Evolutionary conservation across 2,329 filamentous ascomycete species (phyloP).

Genomic region (Pochonia chlamydosporia): DNA sequence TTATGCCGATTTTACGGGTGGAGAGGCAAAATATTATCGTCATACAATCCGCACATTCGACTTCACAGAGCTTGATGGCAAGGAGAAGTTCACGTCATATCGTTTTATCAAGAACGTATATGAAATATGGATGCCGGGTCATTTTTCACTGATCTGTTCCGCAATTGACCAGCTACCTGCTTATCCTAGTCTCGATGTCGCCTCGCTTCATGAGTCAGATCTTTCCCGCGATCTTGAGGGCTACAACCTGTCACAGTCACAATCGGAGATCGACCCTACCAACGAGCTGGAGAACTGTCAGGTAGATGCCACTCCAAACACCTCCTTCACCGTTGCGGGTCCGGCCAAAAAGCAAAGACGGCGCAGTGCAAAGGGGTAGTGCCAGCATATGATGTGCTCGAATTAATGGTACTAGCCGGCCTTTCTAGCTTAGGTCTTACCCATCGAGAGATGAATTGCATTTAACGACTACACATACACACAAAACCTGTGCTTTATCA

Average conservation of each 20-base stretch:
- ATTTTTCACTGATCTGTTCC: slow-evolving; percentile 6
- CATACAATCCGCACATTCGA: slow-evolving; percentile 4
- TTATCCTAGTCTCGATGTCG: neutral
- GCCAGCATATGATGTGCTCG: too few species aligned
- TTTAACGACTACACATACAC: too few species aligned
- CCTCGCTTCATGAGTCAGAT: neutral
- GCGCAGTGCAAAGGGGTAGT: slow-evolving; percentile 46
- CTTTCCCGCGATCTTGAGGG: neutral
- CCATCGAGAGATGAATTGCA: too few species aligned
- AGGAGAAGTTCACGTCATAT: slow-evolving; percentile 7
- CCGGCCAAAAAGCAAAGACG: slow-evolving; percentile 22
- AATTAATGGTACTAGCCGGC: too few species aligned
- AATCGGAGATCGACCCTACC: neutral
- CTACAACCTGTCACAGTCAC: neutral
- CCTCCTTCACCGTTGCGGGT: neutral
- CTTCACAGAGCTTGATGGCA: slow-evolving; percentile 7
- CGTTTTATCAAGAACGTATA: slow-evolving; percentile 9
- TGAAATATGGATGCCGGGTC: slow-evolving; percentile 6
- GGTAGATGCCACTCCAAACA: neutral
- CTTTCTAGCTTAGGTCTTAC: too few species aligned
- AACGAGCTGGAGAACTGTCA: neutral
- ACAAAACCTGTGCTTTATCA: too few species aligned
- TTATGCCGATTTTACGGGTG: neutral
- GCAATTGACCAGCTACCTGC: slow-evolving; percentile 7
- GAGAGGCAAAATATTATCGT: neutral